Evolutionary conservation across 1,284 basidiomycete species (phyloP).

Genomic region (Tilletia walkeri): DNA sequence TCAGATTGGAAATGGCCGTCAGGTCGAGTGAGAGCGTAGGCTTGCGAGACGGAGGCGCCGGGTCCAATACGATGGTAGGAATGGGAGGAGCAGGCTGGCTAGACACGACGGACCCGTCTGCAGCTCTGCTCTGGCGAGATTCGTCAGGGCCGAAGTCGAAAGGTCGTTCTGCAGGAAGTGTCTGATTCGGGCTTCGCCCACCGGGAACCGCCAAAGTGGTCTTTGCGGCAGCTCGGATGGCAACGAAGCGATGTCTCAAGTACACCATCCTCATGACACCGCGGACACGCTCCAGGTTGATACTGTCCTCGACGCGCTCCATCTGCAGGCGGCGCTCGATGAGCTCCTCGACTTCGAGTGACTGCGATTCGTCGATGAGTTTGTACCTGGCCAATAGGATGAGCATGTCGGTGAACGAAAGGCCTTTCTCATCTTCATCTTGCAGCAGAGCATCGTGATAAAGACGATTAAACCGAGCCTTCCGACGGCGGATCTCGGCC

Average conservation of each 20-base stretch:
- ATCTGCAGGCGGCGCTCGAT: conserved; percentile 41
- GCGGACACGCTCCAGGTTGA: conserved; percentile 46
- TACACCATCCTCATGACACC: conserved; percentile 45
- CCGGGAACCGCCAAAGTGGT: background rate
- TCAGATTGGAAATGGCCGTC: background rate
- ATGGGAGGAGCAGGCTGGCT: conserved; percentile 5
- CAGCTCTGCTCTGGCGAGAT: background rate
- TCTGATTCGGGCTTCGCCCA: background rate
- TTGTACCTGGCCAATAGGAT: conserved; percentile 85
- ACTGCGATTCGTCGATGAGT: conserved; percentile 72
- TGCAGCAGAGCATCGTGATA: conserved; percentile 45
- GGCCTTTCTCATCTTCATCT: conserved; percentile 64
- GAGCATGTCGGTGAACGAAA: conserved; percentile 89
- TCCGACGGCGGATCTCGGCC: conserved; percentile 39
- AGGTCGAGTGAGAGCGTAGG: conserved; percentile 8
- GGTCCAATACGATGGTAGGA: conserved; percentile 10
- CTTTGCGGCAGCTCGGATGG: conserved; percentile 51
- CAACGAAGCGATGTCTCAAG: conserved; percentile 42
- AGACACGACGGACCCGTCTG: background rate
- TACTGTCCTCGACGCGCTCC: conserved; percentile 44
- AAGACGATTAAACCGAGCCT: conserved; percentile 47
- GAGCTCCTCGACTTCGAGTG: conserved; percentile 49
- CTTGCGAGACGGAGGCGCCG: conserved; percentile 11
- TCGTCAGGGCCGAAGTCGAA: background rate
- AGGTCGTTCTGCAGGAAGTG: background rate